Base-by-base conservation (phyloP, 2,329 filamentous ascomycete genomes). In the Pezicula carpinea region DNA sequence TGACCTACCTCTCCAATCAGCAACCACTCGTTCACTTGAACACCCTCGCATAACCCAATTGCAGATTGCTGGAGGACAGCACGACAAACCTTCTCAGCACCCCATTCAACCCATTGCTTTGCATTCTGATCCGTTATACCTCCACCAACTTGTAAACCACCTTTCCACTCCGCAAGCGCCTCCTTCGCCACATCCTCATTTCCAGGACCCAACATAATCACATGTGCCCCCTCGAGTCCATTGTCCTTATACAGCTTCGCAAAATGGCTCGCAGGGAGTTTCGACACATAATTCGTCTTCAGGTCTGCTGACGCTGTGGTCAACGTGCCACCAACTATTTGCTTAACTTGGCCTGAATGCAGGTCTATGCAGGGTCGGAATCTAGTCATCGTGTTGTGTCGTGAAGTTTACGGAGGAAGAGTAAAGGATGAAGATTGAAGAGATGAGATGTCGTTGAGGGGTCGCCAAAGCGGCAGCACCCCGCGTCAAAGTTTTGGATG, bases 311-410 rank as follows among this genome's bases (percentile, higher is more conserved):
- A 79, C 7, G 76, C 66, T 64, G 79, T 79, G 69, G 86, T 85
- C 52, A 99, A 79, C 2, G 93, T 97, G 50, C 93, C 92, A 58
- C 93, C 93, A 34, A 99, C 91, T 59, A 99, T 99, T 68, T 99
- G 93, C 74, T 99, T 99, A 50, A 99, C 93, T 64, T 92, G 85
- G 13, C 93, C 93, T n/a, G 91, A 85, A 68, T 99, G 93, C 44
- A 99, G 80, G 70, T 99, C 93, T 68, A 99, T 97, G 64, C 93
- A 99, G 17, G 93, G 93, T 33, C 93, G 79, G 64, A 99, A 99
- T 58, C 85, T 83, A 3, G 93, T 97, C 93, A 99, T 96, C 36
- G 53, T 71, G 47, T 21, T n/a, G 18, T 32, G 26, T 42, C 6
- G 23, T 26, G 23, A 8, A 10, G 23, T 26, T 26, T 6, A 26